Conservation (phyloP, 2,329 filamentous ascomycete species). For the Biscogniauxia marginata region DNA sequence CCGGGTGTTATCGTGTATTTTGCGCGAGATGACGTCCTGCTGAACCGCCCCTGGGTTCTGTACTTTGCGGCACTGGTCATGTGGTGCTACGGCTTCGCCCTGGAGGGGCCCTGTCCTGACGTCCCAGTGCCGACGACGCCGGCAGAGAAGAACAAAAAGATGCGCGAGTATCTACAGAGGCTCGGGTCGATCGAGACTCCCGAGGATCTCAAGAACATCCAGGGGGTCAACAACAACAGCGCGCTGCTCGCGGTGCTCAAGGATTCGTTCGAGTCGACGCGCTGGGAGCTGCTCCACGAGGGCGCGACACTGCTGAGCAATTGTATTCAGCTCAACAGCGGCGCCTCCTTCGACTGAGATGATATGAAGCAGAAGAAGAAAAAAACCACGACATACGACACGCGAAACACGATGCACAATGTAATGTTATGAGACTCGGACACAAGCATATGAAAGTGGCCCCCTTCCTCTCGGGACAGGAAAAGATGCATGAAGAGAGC, state of each 20-base stretch:
- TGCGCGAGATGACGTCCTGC: slow-evolving; percentile 81
- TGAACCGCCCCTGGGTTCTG: slow-evolving; percentile 92
- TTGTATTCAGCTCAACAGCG: slow-evolving; percentile 64
- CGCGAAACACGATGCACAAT: too few relatives aligned
- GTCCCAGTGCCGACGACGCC: slow-evolving; percentile 53
- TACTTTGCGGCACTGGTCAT: slow-evolving; percentile 92
- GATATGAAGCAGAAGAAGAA: background rate
- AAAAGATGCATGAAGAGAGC: background rate
- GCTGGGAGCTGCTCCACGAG: slow-evolving; percentile 91
- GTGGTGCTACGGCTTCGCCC: slow-evolving; percentile 90
- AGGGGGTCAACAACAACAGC: slow-evolving; percentile 78
- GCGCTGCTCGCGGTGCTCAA: slow-evolving; percentile 79
- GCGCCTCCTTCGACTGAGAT: slow-evolving; percentile 19
- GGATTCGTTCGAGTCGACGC: slow-evolving; percentile 75
- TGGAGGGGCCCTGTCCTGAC: slow-evolving; percentile 72
- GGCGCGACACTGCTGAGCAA: slow-evolving; percentile 77
- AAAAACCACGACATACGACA: background rate
- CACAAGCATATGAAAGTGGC: background rate
- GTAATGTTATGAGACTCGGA: background rate
- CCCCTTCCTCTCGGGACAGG: too few relatives aligned
- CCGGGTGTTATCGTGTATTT: slow-evolving; percentile 61
- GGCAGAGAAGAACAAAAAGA: slow-evolving; percentile 69
- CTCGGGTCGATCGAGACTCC: slow-evolving; percentile 72
- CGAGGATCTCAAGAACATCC: slow-evolving; percentile 70
- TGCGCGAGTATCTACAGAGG: slow-evolving; percentile 73